These are phyloP conservation scores for Abortiporus biennis DNA, from an alignment of 1,284 basidiomycete species.

Conservation along the genomic window DNA sequence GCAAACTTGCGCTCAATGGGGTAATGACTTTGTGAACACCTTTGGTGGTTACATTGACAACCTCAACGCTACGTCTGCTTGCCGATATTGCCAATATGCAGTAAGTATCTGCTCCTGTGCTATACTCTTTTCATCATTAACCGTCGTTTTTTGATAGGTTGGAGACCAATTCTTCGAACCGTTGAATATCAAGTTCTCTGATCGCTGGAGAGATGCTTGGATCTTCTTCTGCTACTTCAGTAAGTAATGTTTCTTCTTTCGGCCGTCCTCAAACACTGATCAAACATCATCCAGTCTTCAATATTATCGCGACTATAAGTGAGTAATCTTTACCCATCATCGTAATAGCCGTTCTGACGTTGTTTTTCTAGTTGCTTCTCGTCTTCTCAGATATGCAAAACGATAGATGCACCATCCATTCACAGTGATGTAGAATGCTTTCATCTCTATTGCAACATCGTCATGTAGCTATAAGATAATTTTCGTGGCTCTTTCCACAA, in stretches of 20 bases:
- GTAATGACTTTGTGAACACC: slow-evolving; percentile 52
- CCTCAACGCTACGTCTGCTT: slow-evolving; percentile 49
- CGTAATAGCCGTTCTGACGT: slow-evolving; percentile 10
- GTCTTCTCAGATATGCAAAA: slow-evolving; percentile 68
- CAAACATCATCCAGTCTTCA: slow-evolving; percentile 45
- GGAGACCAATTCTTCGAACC: slow-evolving; percentile 71
- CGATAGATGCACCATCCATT: too few species aligned
- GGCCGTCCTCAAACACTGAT: background rate
- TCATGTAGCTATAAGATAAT: too few species aligned
- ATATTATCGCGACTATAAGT: slow-evolving; percentile 65
- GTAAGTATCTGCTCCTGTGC: slow-evolving; percentile 18
- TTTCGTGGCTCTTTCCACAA: too few species aligned
- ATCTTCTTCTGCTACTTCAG: slow-evolving; percentile 62
- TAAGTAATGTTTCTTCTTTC: slow-evolving; percentile 23
- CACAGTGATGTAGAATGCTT: too few species aligned
- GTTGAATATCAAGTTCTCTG: slow-evolving; percentile 62
- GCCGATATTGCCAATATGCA: slow-evolving; percentile 71
- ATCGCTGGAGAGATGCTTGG: slow-evolving; percentile 71
- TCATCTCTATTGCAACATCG: too few species aligned
- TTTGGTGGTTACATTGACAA: slow-evolving; percentile 81
- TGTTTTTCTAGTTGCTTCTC: slow-evolving; percentile 44
- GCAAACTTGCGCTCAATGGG: slow-evolving; percentile 73
- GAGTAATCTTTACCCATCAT: slow-evolving; percentile 20
- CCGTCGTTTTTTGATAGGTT: slow-evolving; percentile 17
- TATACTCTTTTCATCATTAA: background rate